A percentile compares a stretch with the other conserved stretches of the same genome.
These are phyloP conservation scores for Pneumocystis sp. DNA, from an alignment of 1,139 yeast species.

Conservation along the genomic window DNA sequence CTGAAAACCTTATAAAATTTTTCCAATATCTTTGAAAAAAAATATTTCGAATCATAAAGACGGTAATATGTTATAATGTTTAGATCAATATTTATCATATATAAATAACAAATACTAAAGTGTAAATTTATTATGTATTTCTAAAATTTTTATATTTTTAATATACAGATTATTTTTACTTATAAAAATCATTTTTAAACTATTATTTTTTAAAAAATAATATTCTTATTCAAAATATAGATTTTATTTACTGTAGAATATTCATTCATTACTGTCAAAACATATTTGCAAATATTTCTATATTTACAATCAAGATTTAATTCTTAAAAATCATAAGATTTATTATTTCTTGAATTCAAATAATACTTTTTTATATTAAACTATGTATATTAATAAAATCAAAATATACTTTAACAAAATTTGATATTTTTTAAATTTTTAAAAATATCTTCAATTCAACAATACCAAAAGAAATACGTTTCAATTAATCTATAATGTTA, in stretches of 20 bases:
- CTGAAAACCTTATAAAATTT: background rate
- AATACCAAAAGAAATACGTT: background rate
- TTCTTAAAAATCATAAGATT: too few relatives aligned
- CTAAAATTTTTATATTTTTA: background rate
- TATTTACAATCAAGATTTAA: too few relatives aligned
- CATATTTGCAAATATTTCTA: background rate
- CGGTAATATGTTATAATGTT: background rate
- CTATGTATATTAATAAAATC: background rate
- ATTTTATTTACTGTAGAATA: too few relatives aligned
- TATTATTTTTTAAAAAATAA: too few relatives aligned
- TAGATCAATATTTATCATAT: background rate
- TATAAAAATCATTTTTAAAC: background rate
- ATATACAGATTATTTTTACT: too few relatives aligned
- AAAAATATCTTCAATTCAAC: background rate
- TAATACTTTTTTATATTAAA: too few relatives aligned
- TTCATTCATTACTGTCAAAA: background rate
- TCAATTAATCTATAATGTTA: too few relatives aligned
- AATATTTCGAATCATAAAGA: background rate
- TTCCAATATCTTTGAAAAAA: background rate
- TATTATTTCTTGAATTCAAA: too few relatives aligned
- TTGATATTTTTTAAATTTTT: too few relatives aligned
- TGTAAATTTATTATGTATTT: background rate
- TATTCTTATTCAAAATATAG: too few relatives aligned
- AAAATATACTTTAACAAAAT: too few relatives aligned
- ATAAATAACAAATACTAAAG: background rate